Percentiles rank a stretch among this genome's conserved stretches.
Evolutionary conservation across 2,329 filamentous ascomycete species (phyloP).

Genomic region (Colletotrichum noveboracense): DNA sequence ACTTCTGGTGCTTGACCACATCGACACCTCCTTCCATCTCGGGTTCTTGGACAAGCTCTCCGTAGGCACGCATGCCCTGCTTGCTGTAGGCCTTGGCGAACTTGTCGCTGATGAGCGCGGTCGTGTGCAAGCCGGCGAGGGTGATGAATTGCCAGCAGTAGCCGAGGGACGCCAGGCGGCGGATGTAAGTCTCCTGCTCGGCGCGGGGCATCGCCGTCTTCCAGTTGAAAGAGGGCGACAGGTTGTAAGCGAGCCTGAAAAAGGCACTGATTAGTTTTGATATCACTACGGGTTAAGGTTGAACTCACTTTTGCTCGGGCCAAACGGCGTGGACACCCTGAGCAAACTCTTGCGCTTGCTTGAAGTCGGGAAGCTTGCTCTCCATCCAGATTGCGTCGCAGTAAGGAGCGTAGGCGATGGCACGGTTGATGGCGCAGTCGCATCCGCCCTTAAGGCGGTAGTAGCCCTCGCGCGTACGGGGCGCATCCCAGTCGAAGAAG

Average conservation of each 20-base stretch:
- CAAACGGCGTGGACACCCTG: constrained; percentile 91
- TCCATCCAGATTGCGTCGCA: constrained; percentile 99
- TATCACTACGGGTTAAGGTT: not conserved
- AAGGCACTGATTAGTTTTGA: not conserved
- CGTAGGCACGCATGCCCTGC: constrained; percentile 94
- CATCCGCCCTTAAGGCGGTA: constrained; percentile 93
- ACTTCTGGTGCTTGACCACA: constrained; percentile 99
- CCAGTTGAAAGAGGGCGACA: constrained; percentile 99
- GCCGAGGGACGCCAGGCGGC: constrained; percentile 81
- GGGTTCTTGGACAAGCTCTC: constrained; percentile 96
- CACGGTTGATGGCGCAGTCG: constrained; percentile 88
- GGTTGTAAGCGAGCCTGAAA: constrained; percentile 89
- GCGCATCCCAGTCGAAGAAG: constrained; percentile 94
- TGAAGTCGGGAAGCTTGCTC: constrained; percentile 91
- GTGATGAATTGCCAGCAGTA: constrained; percentile 99
- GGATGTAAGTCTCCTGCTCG: constrained; percentile 98
- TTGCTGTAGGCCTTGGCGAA: constrained; percentile 84
- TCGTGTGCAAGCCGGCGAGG: constrained; percentile 95
- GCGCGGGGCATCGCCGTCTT: constrained; percentile 91
- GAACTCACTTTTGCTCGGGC: constrained; percentile 90
- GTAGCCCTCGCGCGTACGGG: constrained; percentile 92
- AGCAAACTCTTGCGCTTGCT: constrained; percentile 92
- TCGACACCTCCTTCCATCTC: constrained; percentile 92
- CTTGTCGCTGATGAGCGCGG: constrained; percentile 86
- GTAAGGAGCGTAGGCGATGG: constrained; percentile 90